Evolutionary conservation across 257 asterid genomes (phyloP), one percentile per base, ranked within the genome.

Genomic region (Galeopsis tetrahit): DNA sequence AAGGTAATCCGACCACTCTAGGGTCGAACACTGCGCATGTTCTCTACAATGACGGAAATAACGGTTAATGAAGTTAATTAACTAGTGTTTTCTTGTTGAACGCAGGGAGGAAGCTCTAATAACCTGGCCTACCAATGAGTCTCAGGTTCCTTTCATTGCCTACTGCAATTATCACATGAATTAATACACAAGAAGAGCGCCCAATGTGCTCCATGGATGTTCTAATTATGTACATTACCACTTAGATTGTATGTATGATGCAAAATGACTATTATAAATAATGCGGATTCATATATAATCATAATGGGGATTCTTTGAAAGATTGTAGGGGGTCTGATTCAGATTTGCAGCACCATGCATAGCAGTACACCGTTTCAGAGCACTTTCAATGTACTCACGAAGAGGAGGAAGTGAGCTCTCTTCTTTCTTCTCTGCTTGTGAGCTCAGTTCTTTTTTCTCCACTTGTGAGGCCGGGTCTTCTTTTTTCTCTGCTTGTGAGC

Each of bases 371-470:
- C 96, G 79, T 69, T 79, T 73, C 59, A 69, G 64, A 55, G 96
- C 91, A 74, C 98, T 77, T 61, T 67, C 86, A 7, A 75, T 71
- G 75, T 93, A 93, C 57, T 88, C 98, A 48, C 48, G 53, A 2
- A 90, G 86, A 53, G 98, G 95, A 31, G 98, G 98, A 64, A 88
- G 95, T 1, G 73, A 76, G 58, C 76, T 71, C 28, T 64, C 76
- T 34, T 75, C 84, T 11, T 13, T 1, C 2, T 58, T 32, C 62
- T 74, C 68, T 55, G 86, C 83, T 85, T 86, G 88, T 35, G 49
- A 43, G 49, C n/a, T 10, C 49, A 8, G n/a, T 40, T 79, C 91
- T 6, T 40, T 72, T 60, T 78, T 75, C 74, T 76, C 66, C 46
- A 85, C 82, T 86, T 87, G 87, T 32, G 43, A 38, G 43, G 2